Evolutionary conservation across 148 eudicot species (phyloP).

Genomic region (Bassia scoparia): DNA sequence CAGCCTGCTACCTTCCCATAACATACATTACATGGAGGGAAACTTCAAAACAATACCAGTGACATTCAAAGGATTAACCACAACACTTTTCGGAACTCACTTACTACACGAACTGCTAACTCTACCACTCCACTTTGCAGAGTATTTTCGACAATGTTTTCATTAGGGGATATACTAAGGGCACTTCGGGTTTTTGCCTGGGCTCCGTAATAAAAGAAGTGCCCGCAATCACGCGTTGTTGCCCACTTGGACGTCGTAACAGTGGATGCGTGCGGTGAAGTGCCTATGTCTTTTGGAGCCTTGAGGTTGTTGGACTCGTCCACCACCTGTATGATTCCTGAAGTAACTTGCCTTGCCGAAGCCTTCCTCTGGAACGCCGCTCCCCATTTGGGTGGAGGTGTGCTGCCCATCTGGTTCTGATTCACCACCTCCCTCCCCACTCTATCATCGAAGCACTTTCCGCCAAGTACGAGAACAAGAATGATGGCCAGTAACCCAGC

Average conservation of each 20-base stretch:
- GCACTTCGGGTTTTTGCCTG: slow-evolving; percentile 80
- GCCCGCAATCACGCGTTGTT: slow-evolving; percentile 90
- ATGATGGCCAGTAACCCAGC: slow-evolving; percentile 91
- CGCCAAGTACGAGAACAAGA: slow-evolving; percentile 86
- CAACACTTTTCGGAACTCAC: neutral
- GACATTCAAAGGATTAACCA: neutral
- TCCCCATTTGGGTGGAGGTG: slow-evolving; percentile 94
- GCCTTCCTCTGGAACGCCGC: slow-evolving; percentile 96
- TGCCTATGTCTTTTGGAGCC: slow-evolving; percentile 79
- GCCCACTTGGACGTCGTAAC: slow-evolving; percentile 87
- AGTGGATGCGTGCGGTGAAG: slow-evolving; percentile 92
- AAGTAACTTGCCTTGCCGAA: slow-evolving; percentile 92
- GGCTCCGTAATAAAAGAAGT: slow-evolving; percentile 87
- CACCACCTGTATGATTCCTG: slow-evolving; percentile 84
- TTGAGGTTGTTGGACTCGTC: slow-evolving; percentile 88
- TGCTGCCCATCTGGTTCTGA: slow-evolving; percentile 82
- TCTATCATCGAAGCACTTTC: slow-evolving; percentile 98
- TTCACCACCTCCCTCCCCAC: slow-evolving; percentile 99
- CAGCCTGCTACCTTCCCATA: slow-evolving; percentile 5
- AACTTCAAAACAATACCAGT: slow-evolving; percentile 13
- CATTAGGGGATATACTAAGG: slow-evolving; percentile 34
- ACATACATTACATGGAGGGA: neutral
- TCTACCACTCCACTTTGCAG: slow-evolving; percentile 25
- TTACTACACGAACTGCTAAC: slow-evolving; percentile 1
- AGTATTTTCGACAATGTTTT: slow-evolving; percentile 20